These are phyloP conservation scores for Rhizophlyctis rosea DNA, from an alignment of 192 early-diverging fungal genomes.

Conservation along the genomic window DNA sequence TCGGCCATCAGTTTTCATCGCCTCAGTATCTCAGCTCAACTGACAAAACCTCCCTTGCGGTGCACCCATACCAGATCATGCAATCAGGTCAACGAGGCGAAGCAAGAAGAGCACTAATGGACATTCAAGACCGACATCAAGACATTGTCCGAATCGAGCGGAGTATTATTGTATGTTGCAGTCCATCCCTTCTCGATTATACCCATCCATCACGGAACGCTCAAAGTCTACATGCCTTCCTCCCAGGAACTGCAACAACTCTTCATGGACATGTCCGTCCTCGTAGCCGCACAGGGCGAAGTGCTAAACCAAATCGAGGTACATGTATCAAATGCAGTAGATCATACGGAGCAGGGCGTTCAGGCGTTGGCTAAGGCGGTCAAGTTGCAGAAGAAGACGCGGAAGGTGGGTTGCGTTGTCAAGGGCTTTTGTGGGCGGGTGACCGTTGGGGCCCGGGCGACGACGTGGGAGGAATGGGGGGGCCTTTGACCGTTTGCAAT, in stretches of 20 bases:
- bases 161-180: constrained; percentile 66
- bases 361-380: constrained; percentile 56
- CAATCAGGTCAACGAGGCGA: constrained; percentile 66
- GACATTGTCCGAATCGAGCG: constrained; percentile 88
- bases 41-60: background rate
- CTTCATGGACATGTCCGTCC: constrained; percentile 84
- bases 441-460: too few relatives aligned
- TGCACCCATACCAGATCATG: constrained; percentile 65
- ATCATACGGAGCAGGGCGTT: constrained; percentile 61
- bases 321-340: constrained; percentile 56
- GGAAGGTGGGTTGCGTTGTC: constrained; percentile 45
- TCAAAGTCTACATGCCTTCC: background rate
- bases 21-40: background rate
- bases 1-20: background rate
- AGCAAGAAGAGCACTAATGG: constrained; percentile 68
- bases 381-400: constrained; percentile 54
- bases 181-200: background rate
- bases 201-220: background rate
- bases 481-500: background rate
- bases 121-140: constrained; percentile 81
- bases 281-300: constrained; percentile 74
- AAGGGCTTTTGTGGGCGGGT: too few relatives aligned
- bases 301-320: constrained; percentile 68
- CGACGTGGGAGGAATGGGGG: background rate
- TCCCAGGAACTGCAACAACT: constrained; percentile 79